Conservation (phyloP, 345 rosid genomes). For the Aquilaria malaccensis region DNA sequence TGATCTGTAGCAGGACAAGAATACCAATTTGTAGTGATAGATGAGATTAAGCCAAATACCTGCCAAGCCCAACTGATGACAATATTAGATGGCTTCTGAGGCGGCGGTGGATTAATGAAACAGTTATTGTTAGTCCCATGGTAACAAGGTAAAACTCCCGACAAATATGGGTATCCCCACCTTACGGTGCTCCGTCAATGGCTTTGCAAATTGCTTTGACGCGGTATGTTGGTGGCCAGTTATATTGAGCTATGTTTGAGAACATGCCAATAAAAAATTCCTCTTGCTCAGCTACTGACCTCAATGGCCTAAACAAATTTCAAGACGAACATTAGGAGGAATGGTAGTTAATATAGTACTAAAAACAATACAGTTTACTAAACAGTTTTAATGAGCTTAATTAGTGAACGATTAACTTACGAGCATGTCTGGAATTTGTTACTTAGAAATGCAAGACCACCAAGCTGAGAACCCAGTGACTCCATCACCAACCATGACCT, state of each 20-base stretch:
- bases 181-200: conserved; percentile 17
- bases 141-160: conserved; percentile 18
- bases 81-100: too few relatives aligned
- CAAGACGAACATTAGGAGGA: not conserved
- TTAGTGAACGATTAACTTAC: too few relatives aligned
- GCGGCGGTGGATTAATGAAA: too few relatives aligned
- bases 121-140: not conserved
- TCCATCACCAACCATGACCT: conserved; percentile 34
- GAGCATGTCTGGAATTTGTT: too few relatives aligned
- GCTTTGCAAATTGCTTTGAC: conserved; percentile 17
- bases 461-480: too few relatives aligned
- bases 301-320: conserved; percentile 22
- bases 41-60: too few relatives aligned
- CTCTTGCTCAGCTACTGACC: conserved; percentile 17
- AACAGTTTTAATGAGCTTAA: too few relatives aligned
- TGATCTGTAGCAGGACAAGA: too few relatives aligned
- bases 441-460: too few relatives aligned
- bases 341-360: too few relatives aligned
- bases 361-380: not conserved
- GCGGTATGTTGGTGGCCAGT: conserved; percentile 17
- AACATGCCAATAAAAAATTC: not conserved
- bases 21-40: too few relatives aligned
- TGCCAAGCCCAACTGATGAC: too few relatives aligned
- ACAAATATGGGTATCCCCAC: conserved; percentile 19
- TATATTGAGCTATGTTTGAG: conserved; percentile 15